A percentile compares a stretch with the other conserved stretches of the same genome.
Conservation (phyloP, 495 filamentous ascomycete genomes). For the Aspergillus nanangensis region DNA sequence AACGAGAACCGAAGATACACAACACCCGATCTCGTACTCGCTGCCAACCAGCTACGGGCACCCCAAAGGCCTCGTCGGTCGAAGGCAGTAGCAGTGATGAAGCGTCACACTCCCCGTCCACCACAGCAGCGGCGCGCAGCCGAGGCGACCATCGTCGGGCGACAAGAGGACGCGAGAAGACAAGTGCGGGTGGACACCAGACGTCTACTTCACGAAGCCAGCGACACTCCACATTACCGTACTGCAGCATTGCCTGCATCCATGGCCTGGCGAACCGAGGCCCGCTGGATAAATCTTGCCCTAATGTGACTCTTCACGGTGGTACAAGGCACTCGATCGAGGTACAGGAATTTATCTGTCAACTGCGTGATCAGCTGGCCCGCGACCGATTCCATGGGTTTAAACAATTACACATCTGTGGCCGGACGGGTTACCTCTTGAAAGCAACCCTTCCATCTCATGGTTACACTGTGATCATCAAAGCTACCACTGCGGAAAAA, state of each 20-base stretch:
- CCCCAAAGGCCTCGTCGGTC: slow-evolving; percentile 14
- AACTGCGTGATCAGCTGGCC: slow-evolving; percentile 21
- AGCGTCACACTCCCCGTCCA: slow-evolving; percentile 17
- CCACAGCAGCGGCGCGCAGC: slow-evolving; percentile 16
- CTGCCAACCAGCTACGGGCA: slow-evolving; percentile 46
- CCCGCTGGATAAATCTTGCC: slow-evolving; percentile 20
- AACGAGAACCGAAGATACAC: slow-evolving; percentile 19
- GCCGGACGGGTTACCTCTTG: slow-evolving; percentile 24
- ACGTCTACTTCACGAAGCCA: slow-evolving; percentile 14
- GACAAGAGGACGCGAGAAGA: slow-evolving; percentile 11
- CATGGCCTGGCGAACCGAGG: slow-evolving; percentile 19
- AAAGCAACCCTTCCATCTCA: slow-evolving; percentile 24
- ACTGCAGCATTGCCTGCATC: slow-evolving; percentile 25
- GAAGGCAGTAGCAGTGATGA: slow-evolving; percentile 21
- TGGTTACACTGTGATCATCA: slow-evolving; percentile 26
- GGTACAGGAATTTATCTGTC: slow-evolving; percentile 17
- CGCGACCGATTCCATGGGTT: slow-evolving; percentile 18
- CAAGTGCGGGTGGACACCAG: slow-evolving; percentile 7
- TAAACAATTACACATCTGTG: slow-evolving; percentile 20
- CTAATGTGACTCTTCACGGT: slow-evolving; percentile 19
- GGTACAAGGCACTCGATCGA: slow-evolving; percentile 12
- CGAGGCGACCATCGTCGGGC: slow-evolving; percentile 10
- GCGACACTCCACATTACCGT: slow-evolving; percentile 12
- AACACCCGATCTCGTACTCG: slow-evolving; percentile 22
- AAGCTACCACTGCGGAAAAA: slow-evolving; percentile 21